Evolutionary conservation across 139 green algal species (phyloP), one percentile per base, ranked within the genome.

Genomic region (Yamagishiella unicocca): DNA sequence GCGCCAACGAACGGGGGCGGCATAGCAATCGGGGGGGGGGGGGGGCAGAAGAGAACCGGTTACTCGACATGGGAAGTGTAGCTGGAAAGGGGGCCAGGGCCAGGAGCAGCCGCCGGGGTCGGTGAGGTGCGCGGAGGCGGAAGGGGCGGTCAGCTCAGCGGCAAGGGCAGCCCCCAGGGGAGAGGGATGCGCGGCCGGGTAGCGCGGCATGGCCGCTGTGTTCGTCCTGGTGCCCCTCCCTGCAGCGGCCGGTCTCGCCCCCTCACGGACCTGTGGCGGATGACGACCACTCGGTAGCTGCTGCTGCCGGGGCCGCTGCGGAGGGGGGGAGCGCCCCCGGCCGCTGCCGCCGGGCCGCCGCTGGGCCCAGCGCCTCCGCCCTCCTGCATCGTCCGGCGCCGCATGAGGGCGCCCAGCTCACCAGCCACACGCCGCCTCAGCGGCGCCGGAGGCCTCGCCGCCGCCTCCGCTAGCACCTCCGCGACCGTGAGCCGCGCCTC

Each of bases 351-450:
- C 50, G 17, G 50, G 38, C 66, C 22, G 66, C 66, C 25, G 33
- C 66, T 29, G 45, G 29, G 37, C 17, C 77, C 38, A 38, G 35
- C 58, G 38, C 54, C 38, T 2, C 25, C 33, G 8, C 53, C 37
- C 53, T 5, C 35, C 29, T 35, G 55, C 27, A 37, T 25, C 17
- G 25, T 38, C 22, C 58, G 37, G 27, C 77, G 37, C 55, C 77
- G 77, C 77, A 84, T 84, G 4, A 84, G 54, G 25, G 77, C 37
- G 12, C 77, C 77, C 14, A 84, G 77, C 77, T 84, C 77, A 1
- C 77, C 77, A 9, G 77, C 77, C 25, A 84, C 55, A 1, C 55
- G 38, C 1, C 77, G 77, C 27, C 77, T 22, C 27, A 24, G 4
- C 5, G 27, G 25, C 40, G 25, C 38, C 77, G 55, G 35, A 38